These are phyloP conservation scores for Fistulinella prunicolor DNA, from an alignment of 768 basidiomycete species.

Conservation along the genomic window DNA sequence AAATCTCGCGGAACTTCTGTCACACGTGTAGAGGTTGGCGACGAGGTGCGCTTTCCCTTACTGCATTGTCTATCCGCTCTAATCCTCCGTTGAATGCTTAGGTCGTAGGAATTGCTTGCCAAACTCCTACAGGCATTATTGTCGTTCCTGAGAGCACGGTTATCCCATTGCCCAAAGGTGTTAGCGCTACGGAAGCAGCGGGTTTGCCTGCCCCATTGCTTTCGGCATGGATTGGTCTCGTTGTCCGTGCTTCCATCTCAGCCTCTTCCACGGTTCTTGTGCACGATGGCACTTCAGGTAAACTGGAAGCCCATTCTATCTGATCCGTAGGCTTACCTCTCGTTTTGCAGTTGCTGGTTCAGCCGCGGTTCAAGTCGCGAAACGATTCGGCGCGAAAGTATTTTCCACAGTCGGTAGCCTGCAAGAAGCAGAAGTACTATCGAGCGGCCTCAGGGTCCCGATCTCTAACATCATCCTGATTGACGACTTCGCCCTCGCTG, in stretches of 20 bases:
- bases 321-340: background rate
- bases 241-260: conserved; percentile 15
- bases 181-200: conserved; percentile 18
- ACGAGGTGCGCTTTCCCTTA: conserved; percentile 1
- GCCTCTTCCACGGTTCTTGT: conserved; percentile 24
- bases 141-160: conserved; percentile 14
- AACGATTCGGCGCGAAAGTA: conserved; percentile 18
- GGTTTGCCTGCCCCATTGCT: conserved; percentile 22
- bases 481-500: conserved; percentile 9
- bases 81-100: conserved; percentile 3
- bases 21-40: conserved; percentile 3
- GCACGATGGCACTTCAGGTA: conserved; percentile 28
- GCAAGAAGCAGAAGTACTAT: conserved; percentile 15
- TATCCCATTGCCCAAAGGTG: conserved; percentile 11
- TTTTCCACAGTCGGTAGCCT: conserved; percentile 21
- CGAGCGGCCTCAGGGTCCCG: conserved; percentile 10
- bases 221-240: conserved; percentile 28
- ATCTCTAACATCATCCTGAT: conserved; percentile 10
- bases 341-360: conserved; percentile 18
- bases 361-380: conserved; percentile 26
- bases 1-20: conserved; percentile 16
- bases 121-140: conserved; percentile 14
- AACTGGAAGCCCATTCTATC: background rate
- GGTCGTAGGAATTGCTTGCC: conserved; percentile 21
- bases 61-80: background rate